These are phyloP conservation scores for Coemansia guatemalensis DNA, from an alignment of 192 early-diverging fungal species.

Conservation along the genomic window DNA sequence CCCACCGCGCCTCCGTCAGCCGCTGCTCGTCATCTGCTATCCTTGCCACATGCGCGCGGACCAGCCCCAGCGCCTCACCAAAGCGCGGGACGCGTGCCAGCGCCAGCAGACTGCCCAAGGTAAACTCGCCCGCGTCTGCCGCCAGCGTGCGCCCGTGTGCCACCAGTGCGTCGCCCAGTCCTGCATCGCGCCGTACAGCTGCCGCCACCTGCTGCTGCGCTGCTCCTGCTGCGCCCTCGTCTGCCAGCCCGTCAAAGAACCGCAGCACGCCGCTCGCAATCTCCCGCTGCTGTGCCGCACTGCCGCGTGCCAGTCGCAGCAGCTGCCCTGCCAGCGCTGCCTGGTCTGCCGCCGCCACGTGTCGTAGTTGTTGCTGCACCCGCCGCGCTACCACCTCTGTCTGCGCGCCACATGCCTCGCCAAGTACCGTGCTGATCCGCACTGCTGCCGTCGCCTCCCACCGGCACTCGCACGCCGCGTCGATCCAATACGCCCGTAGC, in stretches of 20 bases:
- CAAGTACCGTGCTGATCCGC: conserved; percentile 29
- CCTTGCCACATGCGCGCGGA: conserved; percentile 25
- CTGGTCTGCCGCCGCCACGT: conserved; percentile 44
- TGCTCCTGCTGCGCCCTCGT: background rate
- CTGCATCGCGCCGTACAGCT: conserved; percentile 40
- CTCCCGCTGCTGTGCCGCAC: conserved; percentile 50
- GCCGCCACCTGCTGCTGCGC: conserved; percentile 4
- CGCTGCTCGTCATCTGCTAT: conserved; percentile 24
- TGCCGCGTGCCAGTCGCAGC: conserved; percentile 63
- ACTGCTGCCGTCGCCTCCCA: conserved; percentile 39
- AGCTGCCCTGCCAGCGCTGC: conserved; percentile 71
- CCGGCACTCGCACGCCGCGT: conserved; percentile 36
- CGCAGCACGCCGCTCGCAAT: conserved; percentile 57
- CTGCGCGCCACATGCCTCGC: conserved; percentile 29
- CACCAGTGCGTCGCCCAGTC: conserved; percentile 32
- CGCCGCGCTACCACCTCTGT: conserved; percentile 21
- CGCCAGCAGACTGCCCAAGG: conserved; percentile 54
- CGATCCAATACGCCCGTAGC: conserved; percentile 48
- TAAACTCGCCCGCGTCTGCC: too few relatives aligned
- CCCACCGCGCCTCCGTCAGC: conserved; percentile 18
- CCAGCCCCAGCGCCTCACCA: conserved; percentile 54
- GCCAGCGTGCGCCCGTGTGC: conserved; percentile 53
- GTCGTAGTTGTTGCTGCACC: conserved; percentile 31
- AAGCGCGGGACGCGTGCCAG: conserved; percentile 72
- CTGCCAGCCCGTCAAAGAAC: conserved; percentile 60